A percentile compares a stretch with the other conserved stretches of the same genome.
These are phyloP conservation scores for Colletotrichum sublineola DNA, from an alignment of 2,329 filamentous ascomycete species.

Conservation along the genomic window DNA sequence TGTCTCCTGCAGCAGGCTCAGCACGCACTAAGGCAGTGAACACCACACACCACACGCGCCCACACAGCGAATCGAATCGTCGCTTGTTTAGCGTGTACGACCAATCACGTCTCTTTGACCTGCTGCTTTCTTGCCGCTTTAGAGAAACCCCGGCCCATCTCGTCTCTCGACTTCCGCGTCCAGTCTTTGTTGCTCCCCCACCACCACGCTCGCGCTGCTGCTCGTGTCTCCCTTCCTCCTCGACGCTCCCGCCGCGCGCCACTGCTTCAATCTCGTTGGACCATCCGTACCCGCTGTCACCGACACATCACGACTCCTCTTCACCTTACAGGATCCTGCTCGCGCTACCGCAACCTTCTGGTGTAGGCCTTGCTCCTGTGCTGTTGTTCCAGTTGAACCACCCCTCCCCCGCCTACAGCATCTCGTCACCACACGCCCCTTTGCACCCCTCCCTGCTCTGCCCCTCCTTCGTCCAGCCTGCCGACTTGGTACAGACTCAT, in stretches of 20 bases:
- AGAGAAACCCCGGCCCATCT: constrained; percentile 20
- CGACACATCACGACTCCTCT: constrained; percentile 39
- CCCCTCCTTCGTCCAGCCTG: constrained; percentile 35
- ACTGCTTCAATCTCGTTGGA: constrained; percentile 41
- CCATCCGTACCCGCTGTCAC: constrained; percentile 34
- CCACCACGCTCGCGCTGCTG: constrained; percentile 31
- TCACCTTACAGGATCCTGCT: constrained; percentile 40
- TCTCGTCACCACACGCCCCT: constrained; percentile 36
- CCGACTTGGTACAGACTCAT: constrained; percentile 29
- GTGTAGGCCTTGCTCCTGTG: constrained; percentile 20
- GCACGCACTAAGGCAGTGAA: constrained; percentile 47
- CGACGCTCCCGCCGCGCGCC: constrained; percentile 40
- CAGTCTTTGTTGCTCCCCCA: constrained; percentile 24
- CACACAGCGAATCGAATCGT: constrained; percentile 47
- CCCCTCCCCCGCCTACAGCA: constrained; percentile 11
- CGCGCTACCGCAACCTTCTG: constrained; percentile 37
- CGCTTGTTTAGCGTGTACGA: constrained; percentile 45
- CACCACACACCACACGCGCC: constrained; percentile 50
- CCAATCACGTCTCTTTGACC: constrained; percentile 34
- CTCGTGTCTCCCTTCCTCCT: constrained; percentile 35
- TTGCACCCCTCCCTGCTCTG: constrained; percentile 33
- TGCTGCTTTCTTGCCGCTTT: constrained; percentile 45
- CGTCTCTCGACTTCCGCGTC: constrained; percentile 33
- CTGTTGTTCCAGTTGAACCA: neutral
- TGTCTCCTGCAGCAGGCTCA: constrained; percentile 47